Conservation (phyloP, 1,284 basidiomycete genomes). For the Tylopilus sp. region DNA sequence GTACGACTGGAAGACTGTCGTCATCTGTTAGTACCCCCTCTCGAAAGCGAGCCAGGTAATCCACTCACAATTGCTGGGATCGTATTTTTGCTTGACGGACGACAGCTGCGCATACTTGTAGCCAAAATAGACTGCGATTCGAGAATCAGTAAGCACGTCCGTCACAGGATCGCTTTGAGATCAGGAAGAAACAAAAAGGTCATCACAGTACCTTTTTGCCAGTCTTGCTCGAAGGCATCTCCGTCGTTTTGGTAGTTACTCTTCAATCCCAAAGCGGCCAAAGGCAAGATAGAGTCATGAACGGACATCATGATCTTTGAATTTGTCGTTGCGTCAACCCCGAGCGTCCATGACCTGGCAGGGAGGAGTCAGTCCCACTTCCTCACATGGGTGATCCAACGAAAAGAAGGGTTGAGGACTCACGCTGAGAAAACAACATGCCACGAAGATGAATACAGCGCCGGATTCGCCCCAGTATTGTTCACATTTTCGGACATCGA, state of each 20-base stretch:
- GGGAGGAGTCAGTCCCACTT: background rate
- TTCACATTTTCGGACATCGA: slow-evolving; percentile 5
- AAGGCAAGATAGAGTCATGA: slow-evolving; percentile 8
- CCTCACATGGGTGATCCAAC: background rate
- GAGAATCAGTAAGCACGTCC: background rate
- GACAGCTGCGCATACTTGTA: slow-evolving; percentile 21
- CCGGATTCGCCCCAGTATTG: slow-evolving; percentile 17
- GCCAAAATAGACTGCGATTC: slow-evolving; percentile 20
- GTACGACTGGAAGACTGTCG: slow-evolving; percentile 17
- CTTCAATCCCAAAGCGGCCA: slow-evolving; percentile 18
- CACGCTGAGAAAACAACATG: slow-evolving; percentile 14
- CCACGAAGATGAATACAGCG: slow-evolving; percentile 15
- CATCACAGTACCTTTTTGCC: slow-evolving; percentile 20
- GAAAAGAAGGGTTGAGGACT: background rate
- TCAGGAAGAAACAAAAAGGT: background rate
- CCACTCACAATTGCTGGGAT: slow-evolving; percentile 23
- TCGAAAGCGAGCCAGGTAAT: background rate
- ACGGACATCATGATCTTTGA: slow-evolving; percentile 6
- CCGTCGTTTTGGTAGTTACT: slow-evolving; percentile 27
- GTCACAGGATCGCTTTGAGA: background rate
- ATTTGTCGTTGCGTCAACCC: background rate
- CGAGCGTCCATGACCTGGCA: slow-evolving; percentile 16
- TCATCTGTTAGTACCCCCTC: background rate
- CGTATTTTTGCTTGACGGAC: slow-evolving; percentile 26
- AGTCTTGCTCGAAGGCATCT: slow-evolving; percentile 17